phyloP scores from a whole-genome alignment of 331 rosid genomes.

The Pyrus hybrid region DNA sequence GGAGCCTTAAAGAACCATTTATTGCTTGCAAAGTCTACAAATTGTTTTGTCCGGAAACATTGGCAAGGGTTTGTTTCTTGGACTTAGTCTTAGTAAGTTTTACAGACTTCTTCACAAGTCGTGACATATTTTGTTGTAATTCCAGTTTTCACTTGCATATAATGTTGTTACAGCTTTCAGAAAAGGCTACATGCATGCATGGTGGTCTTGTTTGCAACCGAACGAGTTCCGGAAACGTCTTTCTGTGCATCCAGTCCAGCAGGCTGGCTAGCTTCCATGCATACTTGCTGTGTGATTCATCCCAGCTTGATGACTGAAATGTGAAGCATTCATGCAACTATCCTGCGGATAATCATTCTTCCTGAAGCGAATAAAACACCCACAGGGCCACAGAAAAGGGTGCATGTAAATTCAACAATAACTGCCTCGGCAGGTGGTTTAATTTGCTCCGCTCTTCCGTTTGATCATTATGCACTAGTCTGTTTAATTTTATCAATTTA shows the following conservation, averaged over 20 bases:
- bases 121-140: not conserved
- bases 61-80: not conserved
- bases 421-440: too few species aligned
- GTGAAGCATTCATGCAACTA: constrained; percentile 18
- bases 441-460: too few species aligned
- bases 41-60: not conserved
- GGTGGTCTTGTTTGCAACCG: not conserved
- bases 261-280: not conserved
- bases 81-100: not conserved
- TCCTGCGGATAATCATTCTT: constrained; percentile 18
- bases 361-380: not conserved
- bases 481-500: too few species aligned
- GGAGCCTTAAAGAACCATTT: not conserved
- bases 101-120: not conserved
- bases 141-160: not conserved
- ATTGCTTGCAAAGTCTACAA: not conserved
- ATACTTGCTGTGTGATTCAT: constrained; percentile 13
- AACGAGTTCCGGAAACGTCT: not conserved
- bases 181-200: not conserved
- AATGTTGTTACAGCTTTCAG: not conserved
- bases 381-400: too few species aligned
- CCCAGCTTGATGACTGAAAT: not conserved
- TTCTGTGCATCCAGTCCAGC: not conserved
- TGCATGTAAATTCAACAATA: too few species aligned
- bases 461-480: too few species aligned